Percentiles rank a stretch among this genome's conserved stretches.
Conservation (phyloP, 2,329 filamentous ascomycete genomes). For the Malbranchea zuffiana region DNA sequence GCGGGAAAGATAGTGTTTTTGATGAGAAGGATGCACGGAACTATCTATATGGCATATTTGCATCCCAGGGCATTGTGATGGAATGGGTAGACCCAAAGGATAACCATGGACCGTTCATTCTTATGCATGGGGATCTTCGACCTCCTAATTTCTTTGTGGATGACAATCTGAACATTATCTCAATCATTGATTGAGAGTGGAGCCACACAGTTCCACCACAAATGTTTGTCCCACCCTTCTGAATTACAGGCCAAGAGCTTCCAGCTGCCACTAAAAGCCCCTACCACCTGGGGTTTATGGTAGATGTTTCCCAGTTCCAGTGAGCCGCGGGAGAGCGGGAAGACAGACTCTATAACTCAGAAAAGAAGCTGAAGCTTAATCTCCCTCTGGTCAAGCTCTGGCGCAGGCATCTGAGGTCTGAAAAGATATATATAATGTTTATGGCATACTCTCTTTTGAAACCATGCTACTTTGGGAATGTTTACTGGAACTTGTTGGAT, state of each 20-base stretch:
- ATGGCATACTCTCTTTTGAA: constrained; percentile 8
- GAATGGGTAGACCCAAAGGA: constrained; percentile 10
- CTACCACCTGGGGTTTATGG: not conserved
- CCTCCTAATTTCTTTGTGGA: constrained; percentile 10
- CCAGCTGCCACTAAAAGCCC: constrained; percentile 2
- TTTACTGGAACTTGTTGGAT: constrained; percentile 10
- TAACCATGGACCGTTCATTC: constrained; percentile 12
- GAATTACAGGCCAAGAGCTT: constrained; percentile 7
- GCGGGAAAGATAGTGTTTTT: constrained; percentile 5
- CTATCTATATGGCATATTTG: constrained; percentile 11
- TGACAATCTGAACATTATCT: constrained; percentile 7
- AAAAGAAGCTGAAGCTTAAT: not conserved
- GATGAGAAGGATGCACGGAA: constrained; percentile 11
- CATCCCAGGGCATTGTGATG: constrained; percentile 8
- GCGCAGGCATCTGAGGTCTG: not conserved
- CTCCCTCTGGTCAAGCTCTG: constrained; percentile 4
- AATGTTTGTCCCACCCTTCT: constrained; percentile 8
- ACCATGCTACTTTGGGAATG: constrained; percentile 10
- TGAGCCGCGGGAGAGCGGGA: constrained; percentile 1
- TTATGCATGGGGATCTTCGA: constrained; percentile 12
- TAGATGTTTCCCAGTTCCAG: not conserved
- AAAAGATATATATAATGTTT: not conserved
- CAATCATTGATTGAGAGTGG: constrained; percentile 7
- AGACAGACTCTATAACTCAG: constrained; percentile 2
- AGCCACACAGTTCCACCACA: constrained; percentile 9